These are phyloP conservation scores for Ustilago vetiveriae DNA, from an alignment of 1,284 basidiomycete genomes.

Conservation along the genomic window DNA sequence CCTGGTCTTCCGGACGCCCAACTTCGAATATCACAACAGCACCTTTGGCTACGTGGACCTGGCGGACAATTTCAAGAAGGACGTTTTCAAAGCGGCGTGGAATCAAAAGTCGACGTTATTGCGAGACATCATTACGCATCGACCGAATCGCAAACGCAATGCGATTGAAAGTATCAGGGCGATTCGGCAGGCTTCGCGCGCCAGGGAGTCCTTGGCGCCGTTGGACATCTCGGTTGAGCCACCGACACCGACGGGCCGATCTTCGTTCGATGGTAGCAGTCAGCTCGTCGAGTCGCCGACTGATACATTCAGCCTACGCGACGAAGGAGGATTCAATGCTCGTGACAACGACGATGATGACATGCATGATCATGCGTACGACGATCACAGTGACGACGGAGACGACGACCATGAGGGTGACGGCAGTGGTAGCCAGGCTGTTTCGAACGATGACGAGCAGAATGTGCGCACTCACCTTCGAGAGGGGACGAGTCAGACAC, in stretches of 20 bases:
- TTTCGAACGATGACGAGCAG: constrained; percentile 5
- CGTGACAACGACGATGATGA: constrained; percentile 12
- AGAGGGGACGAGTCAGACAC: constrained; percentile 21
- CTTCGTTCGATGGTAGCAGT: constrained; percentile 15
- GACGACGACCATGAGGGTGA: not conserved
- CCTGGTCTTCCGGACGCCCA: constrained; percentile 71
- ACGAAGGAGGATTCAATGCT: constrained; percentile 5
- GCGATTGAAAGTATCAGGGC: constrained; percentile 44
- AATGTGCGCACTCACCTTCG: constrained; percentile 6
- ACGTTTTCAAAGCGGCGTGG: constrained; percentile 65
- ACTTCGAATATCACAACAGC: constrained; percentile 82
- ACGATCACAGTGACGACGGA: constrained; percentile 1
- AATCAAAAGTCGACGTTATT: constrained; percentile 60
- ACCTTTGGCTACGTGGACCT: constrained; percentile 75
- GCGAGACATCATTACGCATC: constrained; percentile 56
- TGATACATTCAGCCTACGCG: constrained; percentile 25
- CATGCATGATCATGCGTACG: constrained; percentile 5
- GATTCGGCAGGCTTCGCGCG: constrained; percentile 30
- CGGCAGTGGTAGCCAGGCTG: not conserved
- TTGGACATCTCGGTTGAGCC: constrained; percentile 35
- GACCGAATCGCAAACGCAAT: constrained; percentile 37
- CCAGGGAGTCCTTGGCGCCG: constrained; percentile 13
- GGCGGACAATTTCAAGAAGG: constrained; percentile 61
- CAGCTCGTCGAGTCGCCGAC: constrained; percentile 30
- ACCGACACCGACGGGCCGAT: constrained; percentile 22